A percentile compares a stretch with the other conserved stretches of the same genome.
Evolutionary conservation across 2,329 filamentous ascomycete species (phyloP).

Genomic region (Fusarium poae): DNA sequence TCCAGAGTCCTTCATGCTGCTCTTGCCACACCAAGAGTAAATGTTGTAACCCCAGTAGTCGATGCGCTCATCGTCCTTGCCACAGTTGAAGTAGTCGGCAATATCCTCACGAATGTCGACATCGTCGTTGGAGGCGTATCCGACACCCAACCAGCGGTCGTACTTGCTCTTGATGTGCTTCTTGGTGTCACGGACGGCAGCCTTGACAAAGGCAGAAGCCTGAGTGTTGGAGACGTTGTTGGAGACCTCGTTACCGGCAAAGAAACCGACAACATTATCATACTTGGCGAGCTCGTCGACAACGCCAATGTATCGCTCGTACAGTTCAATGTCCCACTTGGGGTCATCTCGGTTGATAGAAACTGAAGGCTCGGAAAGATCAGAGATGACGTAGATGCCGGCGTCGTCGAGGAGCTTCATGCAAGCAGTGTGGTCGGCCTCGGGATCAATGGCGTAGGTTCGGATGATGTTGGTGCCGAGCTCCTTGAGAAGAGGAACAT

Average conservation of each 20-base stretch:
- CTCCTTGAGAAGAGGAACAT: slow-evolving; percentile 83
- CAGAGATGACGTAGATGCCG: slow-evolving; percentile 95
- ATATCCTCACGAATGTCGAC: slow-evolving; percentile 83
- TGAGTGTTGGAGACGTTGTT: slow-evolving; percentile 90
- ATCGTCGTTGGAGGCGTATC: slow-evolving; percentile 97
- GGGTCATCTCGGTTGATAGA: slow-evolving; percentile 90
- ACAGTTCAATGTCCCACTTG: slow-evolving; percentile 83
- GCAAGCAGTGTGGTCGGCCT: slow-evolving; percentile 81
- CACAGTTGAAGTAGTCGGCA: slow-evolving; percentile 96
- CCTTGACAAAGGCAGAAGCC: slow-evolving; percentile 96
- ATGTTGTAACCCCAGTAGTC: slow-evolving; percentile 99
- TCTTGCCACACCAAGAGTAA: slow-evolving; percentile 98
- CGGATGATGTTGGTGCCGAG: slow-evolving; percentile 93
- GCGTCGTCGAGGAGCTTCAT: slow-evolving; percentile 85
- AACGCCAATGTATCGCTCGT: slow-evolving; percentile 83
- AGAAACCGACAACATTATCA: slow-evolving; percentile 95
- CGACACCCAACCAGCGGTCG: slow-evolving; percentile 86
- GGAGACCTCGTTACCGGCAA: slow-evolving; percentile 97
- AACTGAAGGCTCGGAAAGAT: slow-evolving; percentile 82
- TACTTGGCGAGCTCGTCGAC: slow-evolving; percentile 86
- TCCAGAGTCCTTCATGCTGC: slow-evolving; percentile 79
- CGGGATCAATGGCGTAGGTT: slow-evolving; percentile 92
- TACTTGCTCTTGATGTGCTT: slow-evolving; percentile 86
- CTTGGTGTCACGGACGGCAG: slow-evolving; percentile 96
- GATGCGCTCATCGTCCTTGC: slow-evolving; percentile 72